Evolutionary conservation across 208 protist genomes (phyloP), one percentile per base, ranked within the genome.

Genomic region (Leishmania braziliensis): DNA sequence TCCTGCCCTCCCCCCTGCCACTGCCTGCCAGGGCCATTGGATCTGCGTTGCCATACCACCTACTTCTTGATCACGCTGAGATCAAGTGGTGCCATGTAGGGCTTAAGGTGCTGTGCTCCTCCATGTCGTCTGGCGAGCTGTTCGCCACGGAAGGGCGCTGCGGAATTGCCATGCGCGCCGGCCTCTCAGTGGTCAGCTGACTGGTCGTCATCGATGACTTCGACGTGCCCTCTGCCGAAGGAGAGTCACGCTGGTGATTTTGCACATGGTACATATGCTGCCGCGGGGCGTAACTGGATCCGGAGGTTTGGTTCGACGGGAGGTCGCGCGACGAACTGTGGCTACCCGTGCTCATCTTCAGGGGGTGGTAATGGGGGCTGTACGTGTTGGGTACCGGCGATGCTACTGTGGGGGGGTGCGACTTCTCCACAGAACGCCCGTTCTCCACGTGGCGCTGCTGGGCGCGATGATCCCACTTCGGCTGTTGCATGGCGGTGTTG

Each of bases 51-150:
- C 70, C 39, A 56, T 50, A 33, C 26, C n/a, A 16, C 36, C 80
- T 75, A 89, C 83, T 89, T 89, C 80, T 86, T 89, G 68, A 86
- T 78, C 18, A 53, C 66, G 58, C 72, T 82, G 46, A 89, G 78
- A 51, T 90, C 87, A 50, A 90, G 77, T 18, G 84, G 87, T 26
- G 77, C 54, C 72, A 90, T 77, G 75, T 79, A 88, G 78, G 66
- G 81, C 43, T 50, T n/a, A 58, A 54, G 65, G 56, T 29, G 68
- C 23, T n/a, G 46, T n/a, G 18, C 5, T 56, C 70, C n/a, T 56
- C 48, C 48, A 39, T 36, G n/a, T 54, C 12, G 48, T 58, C 70
- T 50, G n/a, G 14, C 23, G 43, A 58, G 23, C 70, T 75, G 20
- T 29, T 72, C 20, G 33, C 20, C n/a, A 65, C 5, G 29, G 63